phyloP scores from a whole-genome alignment of 176 grass and related monocot species.

The Alloteropsis semialata region DNA sequence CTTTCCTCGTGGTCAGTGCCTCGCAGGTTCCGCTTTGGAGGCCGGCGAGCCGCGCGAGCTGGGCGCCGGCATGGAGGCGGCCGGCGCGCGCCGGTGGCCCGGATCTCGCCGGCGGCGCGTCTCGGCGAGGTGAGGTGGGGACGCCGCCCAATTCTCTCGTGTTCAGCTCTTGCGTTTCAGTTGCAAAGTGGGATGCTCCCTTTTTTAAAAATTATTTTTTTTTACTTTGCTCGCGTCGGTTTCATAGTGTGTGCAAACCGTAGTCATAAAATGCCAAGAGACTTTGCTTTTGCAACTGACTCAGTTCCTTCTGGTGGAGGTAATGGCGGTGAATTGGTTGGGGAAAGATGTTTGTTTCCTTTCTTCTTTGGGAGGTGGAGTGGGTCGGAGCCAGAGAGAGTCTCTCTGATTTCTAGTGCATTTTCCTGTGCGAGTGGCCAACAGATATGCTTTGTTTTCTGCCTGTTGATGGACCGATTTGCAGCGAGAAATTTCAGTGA shows the following conservation, averaged over 20 bases:
- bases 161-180: background rate
- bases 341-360: constrained; percentile 25
- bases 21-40: constrained; percentile 40
- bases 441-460: background rate
- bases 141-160: background rate
- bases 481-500: background rate
- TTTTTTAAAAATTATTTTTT: background rate
- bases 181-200: background rate
- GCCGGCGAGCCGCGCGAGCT: constrained; percentile 2
- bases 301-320: constrained; percentile 3
- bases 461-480: background rate
- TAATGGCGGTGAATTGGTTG: constrained; percentile 32
- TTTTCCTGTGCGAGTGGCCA: background rate
- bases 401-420: background rate
- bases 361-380: constrained; percentile 16
- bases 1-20: background rate
- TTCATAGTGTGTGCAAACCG: background rate
- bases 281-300: constrained; percentile 13
- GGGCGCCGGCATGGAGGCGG: constrained; percentile 43
- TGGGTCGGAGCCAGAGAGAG: background rate
- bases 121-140: constrained; percentile 11
- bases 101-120: constrained; percentile 40
- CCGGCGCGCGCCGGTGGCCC: constrained; percentile 19
- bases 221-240: background rate
- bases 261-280: background rate